Conservation (phyloP, 345 rosid genomes). For the Atalantia buxifolia region DNA sequence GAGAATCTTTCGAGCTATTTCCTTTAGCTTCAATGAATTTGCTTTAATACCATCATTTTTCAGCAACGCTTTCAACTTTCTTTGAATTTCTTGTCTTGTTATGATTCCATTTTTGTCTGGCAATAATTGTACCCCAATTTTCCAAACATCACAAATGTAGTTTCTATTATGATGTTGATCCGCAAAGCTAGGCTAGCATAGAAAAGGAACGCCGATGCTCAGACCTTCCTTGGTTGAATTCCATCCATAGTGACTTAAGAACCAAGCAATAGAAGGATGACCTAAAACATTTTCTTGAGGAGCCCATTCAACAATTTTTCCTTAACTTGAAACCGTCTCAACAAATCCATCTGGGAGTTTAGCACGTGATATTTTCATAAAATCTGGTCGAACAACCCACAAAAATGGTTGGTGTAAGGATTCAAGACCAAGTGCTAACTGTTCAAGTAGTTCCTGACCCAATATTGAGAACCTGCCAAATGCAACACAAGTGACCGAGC, state of each 20-base stretch:
- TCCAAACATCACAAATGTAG: no score
- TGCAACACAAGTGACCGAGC: constrained; percentile 40
- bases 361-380: background rate
- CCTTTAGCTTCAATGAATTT: constrained; percentile 23
- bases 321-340: constrained; percentile 9
- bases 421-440: constrained; percentile 35
- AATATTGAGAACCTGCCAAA: constrained; percentile 27
- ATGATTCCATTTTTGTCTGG: constrained; percentile 24
- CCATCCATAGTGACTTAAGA: constrained; percentile 37
- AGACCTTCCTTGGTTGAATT: constrained; percentile 32
- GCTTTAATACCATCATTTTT: constrained; percentile 11
- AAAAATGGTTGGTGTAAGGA: constrained; percentile 21
- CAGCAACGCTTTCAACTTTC: constrained; percentile 15
- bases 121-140: background rate
- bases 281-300: constrained; percentile 28
- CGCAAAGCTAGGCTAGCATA: constrained; percentile 33
- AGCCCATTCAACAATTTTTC: constrained; percentile 26
- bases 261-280: constrained; percentile 24
- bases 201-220: constrained; percentile 27
- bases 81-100: constrained; percentile 21
- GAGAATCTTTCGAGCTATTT: constrained; percentile 19
- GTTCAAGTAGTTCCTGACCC: constrained; percentile 25
- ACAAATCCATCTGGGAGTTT: constrained; percentile 20
- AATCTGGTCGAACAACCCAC: constrained; percentile 25
- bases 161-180: constrained; percentile 24